These are phyloP conservation scores for Fusarium burgessii DNA, from an alignment of 2,329 filamentous ascomycete genomes.

Conservation along the genomic window DNA sequence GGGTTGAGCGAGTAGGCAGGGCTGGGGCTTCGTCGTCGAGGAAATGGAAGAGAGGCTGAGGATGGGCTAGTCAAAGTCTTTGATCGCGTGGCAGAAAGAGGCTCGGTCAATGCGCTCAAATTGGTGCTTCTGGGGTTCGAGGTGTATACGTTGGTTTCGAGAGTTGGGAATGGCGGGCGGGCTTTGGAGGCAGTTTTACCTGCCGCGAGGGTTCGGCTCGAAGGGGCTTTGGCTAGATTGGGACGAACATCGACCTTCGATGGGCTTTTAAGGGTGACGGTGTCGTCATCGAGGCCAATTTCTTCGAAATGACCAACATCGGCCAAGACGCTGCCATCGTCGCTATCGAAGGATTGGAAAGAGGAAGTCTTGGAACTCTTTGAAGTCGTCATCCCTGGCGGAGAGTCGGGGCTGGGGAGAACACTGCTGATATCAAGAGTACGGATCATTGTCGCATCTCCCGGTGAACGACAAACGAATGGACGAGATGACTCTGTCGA, in stretches of 20 bases:
- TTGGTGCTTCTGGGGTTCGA: conserved; percentile 65
- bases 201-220: conserved; percentile 49
- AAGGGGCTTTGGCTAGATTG: conserved; percentile 46
- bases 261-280: conserved; percentile 62
- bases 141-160: conserved; percentile 60
- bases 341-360: conserved; percentile 81
- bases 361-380: conserved; percentile 94
- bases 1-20: conserved; percentile 61
- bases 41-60: conserved; percentile 54
- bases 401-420: conserved; percentile 53
- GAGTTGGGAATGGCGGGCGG: conserved; percentile 59
- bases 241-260: conserved; percentile 58
- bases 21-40: conserved; percentile 63
- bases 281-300: conserved; percentile 81
- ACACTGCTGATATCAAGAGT: conserved; percentile 48
- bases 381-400: conserved; percentile 77
- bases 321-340: conserved; percentile 76
- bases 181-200: conserved; percentile 48
- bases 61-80: conserved; percentile 47
- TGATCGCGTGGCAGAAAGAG: conserved; percentile 47
- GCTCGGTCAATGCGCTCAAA: conserved; percentile 54
- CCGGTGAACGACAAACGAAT: conserved; percentile 19
- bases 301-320: conserved; percentile 92
- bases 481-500: conserved; percentile 29
- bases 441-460: conserved; percentile 54